These are phyloP conservation scores for Fusarium miscanthi DNA, from an alignment of 2,329 filamentous ascomycete genomes.

Conservation along the genomic window DNA sequence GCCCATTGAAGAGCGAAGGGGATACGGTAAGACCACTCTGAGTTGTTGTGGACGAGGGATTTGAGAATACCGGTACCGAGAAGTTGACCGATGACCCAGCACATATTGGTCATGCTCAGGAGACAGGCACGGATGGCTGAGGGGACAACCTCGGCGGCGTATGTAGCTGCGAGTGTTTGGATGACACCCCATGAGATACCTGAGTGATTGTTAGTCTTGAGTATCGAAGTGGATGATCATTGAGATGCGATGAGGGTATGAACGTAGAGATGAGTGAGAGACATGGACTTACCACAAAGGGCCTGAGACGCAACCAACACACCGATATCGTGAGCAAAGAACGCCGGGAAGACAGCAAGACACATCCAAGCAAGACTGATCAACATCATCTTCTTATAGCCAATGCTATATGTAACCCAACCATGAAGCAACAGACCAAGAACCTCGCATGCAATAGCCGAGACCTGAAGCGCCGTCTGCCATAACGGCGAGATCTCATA, in stretches of 20 bases:
- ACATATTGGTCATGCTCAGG: constrained; percentile 55
- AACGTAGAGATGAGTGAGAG: background rate
- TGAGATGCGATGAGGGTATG: accelerated
- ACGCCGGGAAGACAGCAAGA: constrained; percentile 53
- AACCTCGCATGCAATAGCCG: constrained; percentile 24
- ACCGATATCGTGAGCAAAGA: constrained; percentile 49
- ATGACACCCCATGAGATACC: constrained; percentile 50
- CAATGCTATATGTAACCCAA: constrained; percentile 51
- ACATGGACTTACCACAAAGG: constrained; percentile 39
- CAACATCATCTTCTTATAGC: constrained; percentile 54
- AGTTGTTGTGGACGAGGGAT: constrained; percentile 44
- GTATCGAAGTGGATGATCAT: accelerated
- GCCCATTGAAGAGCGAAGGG: constrained; percentile 57
- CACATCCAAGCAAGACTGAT: constrained; percentile 49
- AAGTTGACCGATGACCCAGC: constrained; percentile 56
- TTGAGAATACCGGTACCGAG: constrained; percentile 50
- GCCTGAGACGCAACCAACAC: constrained; percentile 50
- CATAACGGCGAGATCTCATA: constrained; percentile 26
- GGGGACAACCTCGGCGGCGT: constrained; percentile 53
- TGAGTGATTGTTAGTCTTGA: background rate
- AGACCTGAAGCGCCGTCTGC: constrained; percentile 15
- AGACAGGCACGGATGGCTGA: constrained; percentile 49
- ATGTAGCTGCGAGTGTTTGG: constrained; percentile 52
- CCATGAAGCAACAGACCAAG: constrained; percentile 56
- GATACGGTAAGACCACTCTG: constrained; percentile 44